A percentile compares a stretch with the other conserved stretches of the same genome.
Evolutionary conservation across 495 filamentous ascomycete species (phyloP).

Genomic region (Cetradonia linearis): DNA sequence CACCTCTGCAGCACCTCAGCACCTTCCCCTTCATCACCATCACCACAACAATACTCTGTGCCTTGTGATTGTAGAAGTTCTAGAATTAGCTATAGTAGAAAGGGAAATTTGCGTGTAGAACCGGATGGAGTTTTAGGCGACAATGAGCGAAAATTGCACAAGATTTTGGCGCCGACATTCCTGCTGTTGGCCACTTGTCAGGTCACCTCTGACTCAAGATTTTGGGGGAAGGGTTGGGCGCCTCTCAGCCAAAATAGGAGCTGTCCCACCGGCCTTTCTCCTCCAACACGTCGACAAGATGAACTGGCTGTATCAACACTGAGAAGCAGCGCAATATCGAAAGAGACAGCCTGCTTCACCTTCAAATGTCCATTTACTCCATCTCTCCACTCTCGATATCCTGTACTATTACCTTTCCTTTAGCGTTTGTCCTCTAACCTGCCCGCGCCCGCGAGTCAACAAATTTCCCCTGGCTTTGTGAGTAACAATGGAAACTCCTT

Average conservation of each 20-base stretch:
- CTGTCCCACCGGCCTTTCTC: slow-evolving; percentile 7
- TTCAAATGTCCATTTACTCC: slow-evolving; percentile 12
- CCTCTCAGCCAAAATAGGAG: slow-evolving; percentile 12
- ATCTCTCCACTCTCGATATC: slow-evolving; percentile 17
- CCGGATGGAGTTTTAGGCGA: not conserved
- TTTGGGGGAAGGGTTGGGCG: not conserved
- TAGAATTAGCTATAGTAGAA: not conserved
- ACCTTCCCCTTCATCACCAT: not conserved
- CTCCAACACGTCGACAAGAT: slow-evolving; percentile 16
- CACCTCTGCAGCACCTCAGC: not conserved
- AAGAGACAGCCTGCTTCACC: slow-evolving; percentile 13
- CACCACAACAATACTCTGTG: not conserved
- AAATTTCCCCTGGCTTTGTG: slow-evolving; percentile 14
- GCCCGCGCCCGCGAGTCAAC: slow-evolving; percentile 9
- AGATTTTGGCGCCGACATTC: slow-evolving; percentile 14
- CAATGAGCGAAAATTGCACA: slow-evolving; percentile 3
- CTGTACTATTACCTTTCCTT: slow-evolving; percentile 20
- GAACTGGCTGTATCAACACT: slow-evolving; percentile 6
- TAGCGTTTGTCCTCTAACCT: slow-evolving; percentile 15
- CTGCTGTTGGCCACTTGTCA: slow-evolving; percentile 7
- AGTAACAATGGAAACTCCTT: slow-evolving; percentile 21
- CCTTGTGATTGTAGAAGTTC: not conserved
- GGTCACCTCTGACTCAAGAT: slow-evolving; percentile 16
- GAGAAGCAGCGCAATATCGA: slow-evolving; percentile 14
- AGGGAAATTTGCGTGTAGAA: not conserved